Evolutionary conservation across 2,329 filamentous ascomycete genomes (phyloP), one percentile per base, ranked within the genome.

Genomic region (Penicillium aurantiogriseum): DNA sequence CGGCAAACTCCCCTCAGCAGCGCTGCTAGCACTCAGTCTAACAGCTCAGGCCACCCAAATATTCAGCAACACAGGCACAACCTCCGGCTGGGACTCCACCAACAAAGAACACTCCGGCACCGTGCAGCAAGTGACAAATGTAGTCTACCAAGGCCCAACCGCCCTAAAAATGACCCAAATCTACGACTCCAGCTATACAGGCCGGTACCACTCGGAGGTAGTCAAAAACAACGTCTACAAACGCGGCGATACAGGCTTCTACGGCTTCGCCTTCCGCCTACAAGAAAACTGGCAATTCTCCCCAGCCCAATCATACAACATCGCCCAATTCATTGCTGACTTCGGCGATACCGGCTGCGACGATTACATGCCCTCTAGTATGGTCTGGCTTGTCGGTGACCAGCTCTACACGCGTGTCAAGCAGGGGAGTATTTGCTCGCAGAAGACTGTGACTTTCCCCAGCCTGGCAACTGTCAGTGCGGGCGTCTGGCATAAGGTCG

Each of bases 271-370:
- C 0, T 82, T 83, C 71, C 77, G 79, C 15, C 75, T 83, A 8
- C 72, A 76, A 25, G 64, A 77, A 1, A 54, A 70, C 55, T 82
- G 80, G 80, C 67, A 82, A 59, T 80, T 80, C 64, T 63, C 67
- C 19, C 69, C 70, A 15, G 66, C 69, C 2, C 78, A 81, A 66
- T 71, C 67, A 46, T 82, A 78, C 70, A 81, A 82, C 70, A 66
- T 82, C 45, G 79, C 76, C 0, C 80, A 83, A 68, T 83, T 82
- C 71, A 82, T 82, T 62, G 78, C 79, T 55, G 74, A 81, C 61
- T 81, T 81, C 58, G 67, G 68, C 2, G 74, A 76, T 59, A 71
- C 75, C 2, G 68, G 70, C 48, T 80, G 79, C 63, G 72, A 82
- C 58, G 74, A 77, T 53, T 82, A 70, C 63, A 81, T 81, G 79